Conservation (phyloP, 2,329 filamentous ascomycete species). For the Penicillium sp. region DNA sequence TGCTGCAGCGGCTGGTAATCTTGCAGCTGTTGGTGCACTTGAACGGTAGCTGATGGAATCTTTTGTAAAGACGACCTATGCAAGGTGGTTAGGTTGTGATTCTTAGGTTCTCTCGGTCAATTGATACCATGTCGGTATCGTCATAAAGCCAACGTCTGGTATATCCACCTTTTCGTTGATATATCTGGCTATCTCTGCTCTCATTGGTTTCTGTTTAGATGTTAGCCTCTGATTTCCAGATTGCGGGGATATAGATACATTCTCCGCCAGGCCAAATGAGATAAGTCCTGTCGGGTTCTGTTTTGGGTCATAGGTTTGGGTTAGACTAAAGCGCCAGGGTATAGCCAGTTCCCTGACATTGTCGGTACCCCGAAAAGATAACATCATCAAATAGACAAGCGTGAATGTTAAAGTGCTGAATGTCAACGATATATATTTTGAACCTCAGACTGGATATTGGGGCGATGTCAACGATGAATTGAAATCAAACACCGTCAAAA, state of each 20-base stretch:
- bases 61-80: conserved; percentile 31
- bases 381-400: conserved; percentile 16
- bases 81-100: neutral
- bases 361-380: conserved; percentile 28
- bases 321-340: conserved; percentile 30
- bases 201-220: conserved; percentile 34
- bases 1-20: conserved; percentile 43
- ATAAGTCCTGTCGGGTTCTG: conserved; percentile 34
- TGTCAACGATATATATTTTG: neutral
- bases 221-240: neutral
- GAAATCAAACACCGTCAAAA: neutral
- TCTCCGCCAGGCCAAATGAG: conserved; percentile 38
- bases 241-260: conserved; percentile 23
- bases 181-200: conserved; percentile 39
- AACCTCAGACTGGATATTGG: neutral
- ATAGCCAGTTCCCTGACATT: conserved; percentile 21
- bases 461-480: neutral
- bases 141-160: neutral
- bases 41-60: conserved; percentile 43
- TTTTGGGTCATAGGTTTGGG: conserved; percentile 27
- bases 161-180: conserved; percentile 36
- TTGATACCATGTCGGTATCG: neutral
- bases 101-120: neutral
- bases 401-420: neutral
- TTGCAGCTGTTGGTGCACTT: conserved; percentile 36